Evolutionary conservation across 2,329 filamentous ascomycete species (phyloP).

Genomic region (Paraconiothyrium sp.): DNA sequence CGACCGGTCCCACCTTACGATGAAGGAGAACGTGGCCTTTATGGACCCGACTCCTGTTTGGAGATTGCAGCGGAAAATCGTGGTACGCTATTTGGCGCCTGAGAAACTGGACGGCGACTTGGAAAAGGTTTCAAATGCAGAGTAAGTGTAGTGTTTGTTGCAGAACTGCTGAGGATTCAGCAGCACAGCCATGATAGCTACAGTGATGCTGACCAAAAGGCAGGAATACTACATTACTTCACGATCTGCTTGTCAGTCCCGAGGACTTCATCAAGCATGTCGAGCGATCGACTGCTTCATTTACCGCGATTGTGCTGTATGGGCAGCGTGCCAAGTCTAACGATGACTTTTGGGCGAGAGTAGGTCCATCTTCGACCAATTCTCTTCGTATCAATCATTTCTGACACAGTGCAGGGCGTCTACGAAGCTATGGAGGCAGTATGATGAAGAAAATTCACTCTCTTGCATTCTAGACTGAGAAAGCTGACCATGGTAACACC

Average conservation of each 20-base stretch:
- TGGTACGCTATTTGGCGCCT: constrained; percentile 30
- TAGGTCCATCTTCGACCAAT: constrained; percentile 19
- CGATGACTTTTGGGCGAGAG: constrained; percentile 37
- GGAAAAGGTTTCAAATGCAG: constrained; percentile 33
- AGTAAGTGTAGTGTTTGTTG: constrained; percentile 25
- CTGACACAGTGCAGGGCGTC: constrained; percentile 19
- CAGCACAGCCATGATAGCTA: neutral
- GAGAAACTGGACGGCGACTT: constrained; percentile 31
- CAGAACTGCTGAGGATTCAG: constrained; percentile 1
- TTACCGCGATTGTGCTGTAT: constrained; percentile 29
- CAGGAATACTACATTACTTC: constrained; percentile 46
- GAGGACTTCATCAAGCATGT: constrained; percentile 50
- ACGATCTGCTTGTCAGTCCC: constrained; percentile 56
- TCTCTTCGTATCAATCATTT: neutral
- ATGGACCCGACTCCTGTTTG: constrained; percentile 29
- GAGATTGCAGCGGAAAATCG: constrained; percentile 34
- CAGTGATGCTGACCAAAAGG: constrained; percentile 1
- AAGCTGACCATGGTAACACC: constrained; percentile 8
- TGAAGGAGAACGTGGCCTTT: constrained; percentile 33
- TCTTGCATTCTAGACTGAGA: constrained; percentile 8
- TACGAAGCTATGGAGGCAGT: constrained; percentile 34
- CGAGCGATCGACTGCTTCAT: constrained; percentile 30
- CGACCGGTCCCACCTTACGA: constrained; percentile 16
- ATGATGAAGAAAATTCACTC: constrained; percentile 12
- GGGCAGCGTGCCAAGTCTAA: constrained; percentile 31